A percentile compares a stretch with the other conserved stretches of the same genome.
Conservation (phyloP, 2,329 filamentous ascomycete species). For the Hymenotorrendiella dingleyae region DNA sequence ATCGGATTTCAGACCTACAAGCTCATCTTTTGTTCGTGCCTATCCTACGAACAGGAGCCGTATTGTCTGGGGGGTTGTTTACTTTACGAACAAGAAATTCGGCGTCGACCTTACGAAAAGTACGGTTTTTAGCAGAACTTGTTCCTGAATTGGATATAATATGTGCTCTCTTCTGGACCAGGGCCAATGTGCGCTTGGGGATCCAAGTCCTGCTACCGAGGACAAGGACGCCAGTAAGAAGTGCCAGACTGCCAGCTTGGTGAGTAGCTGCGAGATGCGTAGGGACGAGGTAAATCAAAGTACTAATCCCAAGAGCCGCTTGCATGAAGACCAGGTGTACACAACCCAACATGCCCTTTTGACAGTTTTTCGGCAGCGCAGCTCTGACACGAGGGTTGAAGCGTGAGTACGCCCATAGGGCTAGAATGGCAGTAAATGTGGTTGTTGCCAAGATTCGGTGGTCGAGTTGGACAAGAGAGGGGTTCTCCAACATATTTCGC, state of each 20-base stretch:
- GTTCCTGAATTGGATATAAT: constrained; percentile 11
- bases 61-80: no score
- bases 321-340: constrained; percentile 79
- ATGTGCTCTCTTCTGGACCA: constrained; percentile 42
- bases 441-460: constrained; percentile 88
- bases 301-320: constrained; percentile 80
- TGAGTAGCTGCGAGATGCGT: constrained; percentile 82
- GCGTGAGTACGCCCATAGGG: constrained; percentile 75
- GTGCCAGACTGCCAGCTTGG: constrained; percentile 81
- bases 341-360: constrained; percentile 68
- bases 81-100: no score
- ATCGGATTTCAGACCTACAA: background rate
- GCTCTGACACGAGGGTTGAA: constrained; percentile 50
- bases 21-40: background rate
- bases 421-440: constrained; percentile 75
- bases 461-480: constrained; percentile 89
- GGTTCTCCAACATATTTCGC: constrained; percentile 98
- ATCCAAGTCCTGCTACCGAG: constrained; percentile 73
- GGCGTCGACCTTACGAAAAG: no score
- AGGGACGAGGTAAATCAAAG: constrained; percentile 90
- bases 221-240: constrained; percentile 77
- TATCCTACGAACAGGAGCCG: no score
- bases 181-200: constrained; percentile 56
- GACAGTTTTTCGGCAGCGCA: constrained; percentile 56
- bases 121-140: background rate